Conservation (phyloP, 1,284 basidiomycete genomes). For the Neonothopanus nambi region DNA sequence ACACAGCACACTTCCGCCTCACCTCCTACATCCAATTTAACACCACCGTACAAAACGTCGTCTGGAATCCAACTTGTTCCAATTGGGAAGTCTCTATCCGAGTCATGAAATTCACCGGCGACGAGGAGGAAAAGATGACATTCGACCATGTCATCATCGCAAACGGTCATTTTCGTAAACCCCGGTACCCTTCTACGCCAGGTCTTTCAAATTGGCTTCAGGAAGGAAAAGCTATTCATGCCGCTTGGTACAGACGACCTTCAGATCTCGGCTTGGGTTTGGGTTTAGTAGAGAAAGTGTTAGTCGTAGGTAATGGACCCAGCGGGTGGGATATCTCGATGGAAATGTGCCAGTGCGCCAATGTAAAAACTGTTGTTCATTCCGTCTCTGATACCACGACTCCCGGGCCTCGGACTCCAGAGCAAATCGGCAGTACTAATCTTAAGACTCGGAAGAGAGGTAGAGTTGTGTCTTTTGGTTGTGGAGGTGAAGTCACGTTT, state of each 20-base stretch:
- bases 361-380: slow-evolving; percentile 51
- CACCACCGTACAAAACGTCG: slow-evolving; percentile 47
- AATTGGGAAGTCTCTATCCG: slow-evolving; percentile 58
- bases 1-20: slow-evolving; percentile 57
- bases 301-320: slow-evolving; percentile 73
- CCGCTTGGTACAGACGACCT: slow-evolving; percentile 61
- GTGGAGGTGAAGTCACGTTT: slow-evolving; percentile 45
- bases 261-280: slow-evolving; percentile 42
- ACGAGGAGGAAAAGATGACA: no score
- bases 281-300: slow-evolving; percentile 34
- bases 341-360: slow-evolving; percentile 52
- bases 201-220: slow-evolving; percentile 63
- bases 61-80: slow-evolving; percentile 36
- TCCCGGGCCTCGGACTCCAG: slow-evolving; percentile 25
- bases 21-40: slow-evolving; percentile 54
- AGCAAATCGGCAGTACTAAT: no score
- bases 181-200: slow-evolving; percentile 57
- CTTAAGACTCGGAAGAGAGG: no score
- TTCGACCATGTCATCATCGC: no score
- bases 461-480: no score
- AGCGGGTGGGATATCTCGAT: slow-evolving; percentile 67
- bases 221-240: slow-evolving; percentile 52
- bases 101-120: no score
- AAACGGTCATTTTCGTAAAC: slow-evolving; percentile 72
- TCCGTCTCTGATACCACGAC: slow-evolving; percentile 42